Percentiles rank a stretch among this genome's conserved stretches.
Conservation (phyloP, 1,284 basidiomycete genomes). For the Ustilago shanxiensis region DNA sequence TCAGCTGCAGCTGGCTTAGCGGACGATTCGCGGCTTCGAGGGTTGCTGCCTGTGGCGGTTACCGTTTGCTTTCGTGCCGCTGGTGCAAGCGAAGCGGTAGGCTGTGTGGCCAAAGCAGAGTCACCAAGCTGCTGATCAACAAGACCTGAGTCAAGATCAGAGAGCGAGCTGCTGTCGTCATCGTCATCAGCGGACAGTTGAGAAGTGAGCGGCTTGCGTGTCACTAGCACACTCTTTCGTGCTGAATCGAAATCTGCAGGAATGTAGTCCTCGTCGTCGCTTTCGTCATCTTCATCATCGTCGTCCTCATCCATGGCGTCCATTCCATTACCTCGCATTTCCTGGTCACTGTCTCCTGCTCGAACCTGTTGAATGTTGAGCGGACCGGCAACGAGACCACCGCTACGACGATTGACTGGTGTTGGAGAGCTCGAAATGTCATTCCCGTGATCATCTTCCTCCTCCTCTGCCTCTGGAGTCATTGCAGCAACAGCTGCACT, state of each 20-base stretch:
- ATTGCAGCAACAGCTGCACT: not conserved
- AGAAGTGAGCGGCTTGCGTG: slow-evolving; percentile 16
- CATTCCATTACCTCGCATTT: slow-evolving; percentile 14
- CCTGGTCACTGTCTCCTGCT: slow-evolving; percentile 46
- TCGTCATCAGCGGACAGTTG: not conserved
- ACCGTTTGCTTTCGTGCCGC: slow-evolving; percentile 19
- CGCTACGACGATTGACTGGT: slow-evolving; percentile 29
- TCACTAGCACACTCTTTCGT: slow-evolving; percentile 9
- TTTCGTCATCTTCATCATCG: slow-evolving; percentile 45
- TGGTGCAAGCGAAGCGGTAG: not conserved
- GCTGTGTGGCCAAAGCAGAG: slow-evolving; percentile 26
- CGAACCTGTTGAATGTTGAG: slow-evolving; percentile 38
- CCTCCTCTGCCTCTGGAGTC: slow-evolving; percentile 11
- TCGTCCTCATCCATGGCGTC: slow-evolving; percentile 25
- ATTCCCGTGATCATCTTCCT: slow-evolving; percentile 34
- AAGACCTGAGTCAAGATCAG: slow-evolving; percentile 30
- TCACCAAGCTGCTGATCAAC: slow-evolving; percentile 40
- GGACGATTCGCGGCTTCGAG: slow-evolving; percentile 21
- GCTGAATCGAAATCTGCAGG: slow-evolving; percentile 22
- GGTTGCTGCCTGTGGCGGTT: slow-evolving; percentile 5
- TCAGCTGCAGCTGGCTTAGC: slow-evolving; percentile 15
- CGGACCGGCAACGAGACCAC: slow-evolving; percentile 41
- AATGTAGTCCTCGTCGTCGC: slow-evolving; percentile 47
- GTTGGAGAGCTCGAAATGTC: slow-evolving; percentile 40
- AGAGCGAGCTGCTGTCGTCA: slow-evolving; percentile 47